These are phyloP conservation scores for Physcomitrellopsis africana DNA, from an alignment of 225 moss, liverwort and hornwort species.

Conservation along the genomic window DNA sequence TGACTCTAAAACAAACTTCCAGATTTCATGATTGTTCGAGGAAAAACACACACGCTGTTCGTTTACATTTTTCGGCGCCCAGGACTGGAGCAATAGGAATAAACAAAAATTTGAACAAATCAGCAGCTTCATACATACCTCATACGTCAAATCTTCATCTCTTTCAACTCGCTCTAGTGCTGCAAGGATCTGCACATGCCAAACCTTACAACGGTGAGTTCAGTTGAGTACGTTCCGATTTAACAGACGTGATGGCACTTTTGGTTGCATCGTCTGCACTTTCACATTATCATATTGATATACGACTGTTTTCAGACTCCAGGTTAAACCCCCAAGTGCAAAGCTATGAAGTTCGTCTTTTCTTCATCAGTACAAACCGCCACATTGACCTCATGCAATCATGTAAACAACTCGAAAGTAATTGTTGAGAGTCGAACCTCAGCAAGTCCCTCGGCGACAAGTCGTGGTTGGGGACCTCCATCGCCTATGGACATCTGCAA, in stretches of 20 bases:
- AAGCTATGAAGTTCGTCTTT: neutral
- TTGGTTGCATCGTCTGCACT: too few species aligned
- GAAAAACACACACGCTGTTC: neutral
- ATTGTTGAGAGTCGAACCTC: slow-evolving; percentile 55
- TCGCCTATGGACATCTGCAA: slow-evolving; percentile 68
- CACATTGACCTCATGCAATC: neutral
- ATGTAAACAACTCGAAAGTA: neutral
- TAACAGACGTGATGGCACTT: neutral
- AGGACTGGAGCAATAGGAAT: neutral
- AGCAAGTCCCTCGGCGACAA: slow-evolving; percentile 79
- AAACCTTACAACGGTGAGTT: neutral
- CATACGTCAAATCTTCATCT: slow-evolving; percentile 83
- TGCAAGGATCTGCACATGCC: slow-evolving; percentile 61
- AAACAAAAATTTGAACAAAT: neutral
- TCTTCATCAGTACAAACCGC: slow-evolving; percentile 6
- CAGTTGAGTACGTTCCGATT: neutral
- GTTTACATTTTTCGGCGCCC: neutral
- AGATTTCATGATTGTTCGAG: neutral
- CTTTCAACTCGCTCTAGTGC: slow-evolving; percentile 89
- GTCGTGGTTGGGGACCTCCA: slow-evolving; percentile 76
- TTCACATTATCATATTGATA: neutral
- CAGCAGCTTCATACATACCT: slow-evolving; percentile 41
- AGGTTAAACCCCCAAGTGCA: neutral
- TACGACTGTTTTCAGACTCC: neutral
- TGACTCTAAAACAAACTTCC: too few species aligned